Percentiles rank a stretch among this genome's conserved stretches.
Evolutionary conservation across 495 filamentous ascomycete species (phyloP).

Genomic region (Neurospora sp.): DNA sequence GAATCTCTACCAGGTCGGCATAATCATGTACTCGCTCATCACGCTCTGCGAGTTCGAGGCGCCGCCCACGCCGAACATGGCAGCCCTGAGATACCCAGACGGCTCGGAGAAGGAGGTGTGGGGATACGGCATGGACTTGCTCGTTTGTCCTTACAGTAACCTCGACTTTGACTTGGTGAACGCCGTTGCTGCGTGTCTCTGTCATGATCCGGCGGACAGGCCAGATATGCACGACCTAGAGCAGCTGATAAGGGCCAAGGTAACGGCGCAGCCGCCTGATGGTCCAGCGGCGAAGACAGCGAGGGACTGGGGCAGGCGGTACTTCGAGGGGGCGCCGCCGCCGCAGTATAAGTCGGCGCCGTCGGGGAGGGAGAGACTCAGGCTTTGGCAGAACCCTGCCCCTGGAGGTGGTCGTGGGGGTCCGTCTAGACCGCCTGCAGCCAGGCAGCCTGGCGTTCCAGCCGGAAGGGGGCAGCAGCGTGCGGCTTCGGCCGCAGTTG

Average conservation of each 20-base stretch:
- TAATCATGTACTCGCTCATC: slow-evolving; percentile 5
- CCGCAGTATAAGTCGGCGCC: neutral
- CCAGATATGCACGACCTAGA: slow-evolving; percentile 1
- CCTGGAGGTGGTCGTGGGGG: neutral
- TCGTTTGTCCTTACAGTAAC: neutral
- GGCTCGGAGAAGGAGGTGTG: neutral
- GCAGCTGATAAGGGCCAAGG: neutral
- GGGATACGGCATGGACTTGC: slow-evolving; percentile 1
- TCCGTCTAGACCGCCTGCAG: neutral
- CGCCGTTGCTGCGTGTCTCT: neutral
- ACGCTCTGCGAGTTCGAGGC: neutral
- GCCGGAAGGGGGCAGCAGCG: too few relatives aligned
- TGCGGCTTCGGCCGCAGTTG: too few relatives aligned
- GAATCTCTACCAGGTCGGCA: slow-evolving; percentile 8
- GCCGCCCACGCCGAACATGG: neutral
- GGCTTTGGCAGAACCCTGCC: neutral
- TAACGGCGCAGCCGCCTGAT: neutral
- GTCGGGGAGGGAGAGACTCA: neutral
- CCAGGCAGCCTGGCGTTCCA: neutral
- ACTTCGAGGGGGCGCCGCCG: neutral
- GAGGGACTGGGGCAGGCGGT: neutral
- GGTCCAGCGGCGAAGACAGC: neutral
- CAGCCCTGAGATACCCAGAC: neutral
- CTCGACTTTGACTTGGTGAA: slow-evolving; percentile 2
- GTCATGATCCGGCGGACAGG: neutral